Conservation (phyloP, 805 yeast species). For the Starmerella bombi region DNA sequence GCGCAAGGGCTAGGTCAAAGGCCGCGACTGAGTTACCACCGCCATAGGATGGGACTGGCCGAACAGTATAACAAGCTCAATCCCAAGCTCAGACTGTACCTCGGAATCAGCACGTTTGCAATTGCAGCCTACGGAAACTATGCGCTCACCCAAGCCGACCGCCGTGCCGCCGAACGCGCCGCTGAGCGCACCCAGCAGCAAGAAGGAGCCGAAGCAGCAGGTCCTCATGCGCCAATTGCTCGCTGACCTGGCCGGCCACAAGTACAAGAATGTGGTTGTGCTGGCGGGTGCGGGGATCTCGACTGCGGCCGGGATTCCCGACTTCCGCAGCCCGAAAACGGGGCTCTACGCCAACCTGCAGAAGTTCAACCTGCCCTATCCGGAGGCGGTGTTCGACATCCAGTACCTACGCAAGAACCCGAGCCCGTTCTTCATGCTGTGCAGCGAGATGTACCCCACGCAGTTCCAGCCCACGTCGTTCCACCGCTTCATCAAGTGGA, state of each 20-base stretch:
- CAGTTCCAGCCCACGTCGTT: constrained; percentile 71
- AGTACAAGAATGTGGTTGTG: constrained; percentile 25
- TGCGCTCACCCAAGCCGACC: constrained; percentile 16
- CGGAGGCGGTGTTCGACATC: constrained; percentile 92
- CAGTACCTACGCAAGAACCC: constrained; percentile 67
- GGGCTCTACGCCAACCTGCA: constrained; percentile 60
- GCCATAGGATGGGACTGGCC: constrained; percentile 10
- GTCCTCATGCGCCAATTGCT: constrained; percentile 5
- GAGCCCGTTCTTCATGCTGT: constrained; percentile 69
- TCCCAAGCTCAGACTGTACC: constrained; percentile 17
- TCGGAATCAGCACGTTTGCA: constrained; percentile 17
- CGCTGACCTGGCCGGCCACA: constrained; percentile 11
- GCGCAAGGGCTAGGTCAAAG: not conserved
- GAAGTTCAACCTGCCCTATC: constrained; percentile 65
- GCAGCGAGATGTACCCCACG: constrained; percentile 80
- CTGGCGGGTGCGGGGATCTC: constrained; percentile 85
- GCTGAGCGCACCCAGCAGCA: not conserved
- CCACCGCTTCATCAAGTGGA: constrained; percentile 55
- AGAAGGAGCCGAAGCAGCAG: not conserved
- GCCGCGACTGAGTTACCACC: not conserved
- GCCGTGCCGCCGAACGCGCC: constrained; percentile 13
- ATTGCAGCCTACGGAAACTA: constrained; percentile 20
- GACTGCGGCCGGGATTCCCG: constrained; percentile 90
- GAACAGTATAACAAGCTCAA: constrained; percentile 16
- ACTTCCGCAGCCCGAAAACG: constrained; percentile 81